Percentiles rank a stretch among this genome's conserved stretches.
These are phyloP conservation scores for Aegilops umbellulata DNA, from an alignment of 176 grass and related monocot genomes.

Conservation along the genomic window DNA sequence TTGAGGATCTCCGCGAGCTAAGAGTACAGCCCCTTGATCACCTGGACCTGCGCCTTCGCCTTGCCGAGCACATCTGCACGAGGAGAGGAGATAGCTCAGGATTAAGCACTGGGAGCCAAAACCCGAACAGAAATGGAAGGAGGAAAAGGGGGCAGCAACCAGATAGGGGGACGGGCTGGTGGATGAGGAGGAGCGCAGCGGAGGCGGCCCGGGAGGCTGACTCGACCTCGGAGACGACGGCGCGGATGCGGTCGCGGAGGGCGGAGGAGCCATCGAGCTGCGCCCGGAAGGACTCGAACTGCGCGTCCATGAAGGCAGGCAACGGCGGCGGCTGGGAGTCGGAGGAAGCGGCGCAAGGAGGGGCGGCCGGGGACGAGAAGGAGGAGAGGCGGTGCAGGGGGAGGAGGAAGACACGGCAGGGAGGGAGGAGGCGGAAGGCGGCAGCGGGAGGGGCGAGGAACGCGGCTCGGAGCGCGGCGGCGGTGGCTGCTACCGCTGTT, in stretches of 20 bases:
- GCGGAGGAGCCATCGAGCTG: constrained; percentile 80
- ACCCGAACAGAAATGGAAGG: constrained; percentile 7
- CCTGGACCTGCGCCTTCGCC: constrained; percentile 69
- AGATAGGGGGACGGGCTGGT: constrained; percentile 65
- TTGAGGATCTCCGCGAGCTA: constrained; percentile 72
- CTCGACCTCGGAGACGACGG: constrained; percentile 76
- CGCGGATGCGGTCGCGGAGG: constrained; percentile 65
- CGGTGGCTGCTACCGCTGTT: constrained; percentile 36
- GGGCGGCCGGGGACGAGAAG: neutral
- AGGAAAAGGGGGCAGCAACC: constrained; percentile 22
- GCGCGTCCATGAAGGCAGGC: constrained; percentile 64
- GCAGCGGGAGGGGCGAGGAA: neutral
- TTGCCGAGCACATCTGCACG: constrained; percentile 80
- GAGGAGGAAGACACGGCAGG: neutral
- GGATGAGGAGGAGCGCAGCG: constrained; percentile 81
- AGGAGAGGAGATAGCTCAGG: neutral
- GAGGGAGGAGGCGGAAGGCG: neutral
- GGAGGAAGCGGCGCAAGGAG: constrained; percentile 5
- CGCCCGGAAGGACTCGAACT: constrained; percentile 76
- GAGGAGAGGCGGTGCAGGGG: constrained; percentile 36
- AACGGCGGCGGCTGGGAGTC: neutral
- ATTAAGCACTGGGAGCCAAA: neutral
- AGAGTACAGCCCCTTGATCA: constrained; percentile 63
- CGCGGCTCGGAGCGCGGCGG: constrained; percentile 33
- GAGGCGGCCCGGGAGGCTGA: constrained; percentile 60